Evolutionary conservation across 2,329 filamentous ascomycete genomes (phyloP).

Genomic region (Cytospora schulzeri): DNA sequence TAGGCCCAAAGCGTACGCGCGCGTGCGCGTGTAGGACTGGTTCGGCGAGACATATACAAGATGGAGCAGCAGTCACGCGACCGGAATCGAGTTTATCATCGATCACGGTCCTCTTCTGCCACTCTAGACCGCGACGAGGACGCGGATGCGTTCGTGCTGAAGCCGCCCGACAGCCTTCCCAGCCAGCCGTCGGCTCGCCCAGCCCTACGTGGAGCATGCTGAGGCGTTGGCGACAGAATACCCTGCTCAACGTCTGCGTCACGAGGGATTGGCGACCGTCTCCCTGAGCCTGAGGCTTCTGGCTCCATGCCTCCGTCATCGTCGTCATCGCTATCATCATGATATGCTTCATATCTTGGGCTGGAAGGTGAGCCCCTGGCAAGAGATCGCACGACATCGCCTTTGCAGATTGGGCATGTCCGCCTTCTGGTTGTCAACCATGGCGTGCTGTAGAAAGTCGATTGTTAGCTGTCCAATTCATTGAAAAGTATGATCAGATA

Average conservation of each 20-base stretch:
- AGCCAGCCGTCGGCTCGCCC: constrained; percentile 22
- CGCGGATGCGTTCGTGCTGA: constrained; percentile 18
- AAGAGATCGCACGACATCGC: constrained; percentile 81
- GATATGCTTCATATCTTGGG: constrained; percentile 57
- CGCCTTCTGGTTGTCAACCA: constrained; percentile 94
- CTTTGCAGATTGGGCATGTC: constrained; percentile 99
- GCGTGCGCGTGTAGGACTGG: background rate
- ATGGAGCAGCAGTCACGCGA: background rate
- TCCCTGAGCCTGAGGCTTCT: constrained; percentile 29
- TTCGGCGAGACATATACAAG: background rate
- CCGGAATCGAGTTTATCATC: constrained; percentile 6
- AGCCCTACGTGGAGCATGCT: constrained; percentile 2
- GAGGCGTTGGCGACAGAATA: constrained; percentile 33
- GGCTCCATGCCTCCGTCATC: constrained; percentile 38
- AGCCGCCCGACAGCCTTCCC: constrained; percentile 23
- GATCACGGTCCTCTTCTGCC: constrained; percentile 24
- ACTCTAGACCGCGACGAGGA: constrained; percentile 18
- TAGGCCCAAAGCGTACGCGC: background rate
- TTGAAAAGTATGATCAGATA: background rate
- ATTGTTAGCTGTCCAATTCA: constrained; percentile 31
- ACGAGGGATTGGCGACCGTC: constrained; percentile 30
- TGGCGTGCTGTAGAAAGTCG: constrained; percentile 66
- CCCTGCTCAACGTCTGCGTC: constrained; percentile 50
- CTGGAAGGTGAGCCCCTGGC: constrained; percentile 55
- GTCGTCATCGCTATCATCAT: constrained; percentile 55